A percentile compares a stretch with the other conserved stretches of the same genome.
Conservation (phyloP, 129 eudicot species). For the Pseudognaphalium luteoalbum region DNA sequence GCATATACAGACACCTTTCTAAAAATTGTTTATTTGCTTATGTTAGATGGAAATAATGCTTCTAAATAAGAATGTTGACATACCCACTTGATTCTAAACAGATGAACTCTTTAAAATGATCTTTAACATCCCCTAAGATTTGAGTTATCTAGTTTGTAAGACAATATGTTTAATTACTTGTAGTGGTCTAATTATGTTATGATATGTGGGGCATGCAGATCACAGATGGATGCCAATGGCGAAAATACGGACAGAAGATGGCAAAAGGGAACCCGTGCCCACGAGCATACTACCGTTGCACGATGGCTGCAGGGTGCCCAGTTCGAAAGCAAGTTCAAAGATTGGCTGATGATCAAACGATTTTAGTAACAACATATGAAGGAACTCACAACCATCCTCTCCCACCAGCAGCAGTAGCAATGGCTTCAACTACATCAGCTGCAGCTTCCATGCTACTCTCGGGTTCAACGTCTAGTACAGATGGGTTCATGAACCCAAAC, state of each 20-base stretch:
- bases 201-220: conserved; percentile 37
- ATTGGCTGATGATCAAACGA: conserved; percentile 78
- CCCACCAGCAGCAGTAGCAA: conserved; percentile 87
- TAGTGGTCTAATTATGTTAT: not conserved
- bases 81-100: not conserved
- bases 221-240: conserved; percentile 78
- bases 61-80: not conserved
- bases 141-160: not conserved
- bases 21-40: not conserved
- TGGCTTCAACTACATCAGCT: conserved; percentile 86
- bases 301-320: conserved; percentile 76
- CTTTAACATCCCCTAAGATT: not conserved
- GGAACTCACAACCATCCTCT: conserved; percentile 92
- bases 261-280: conserved; percentile 89
- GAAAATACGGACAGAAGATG: conserved; percentile 78
- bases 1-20: not conserved
- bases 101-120: not conserved
- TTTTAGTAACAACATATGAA: conserved; percentile 84
- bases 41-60: too few species aligned
- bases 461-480: conserved; percentile 81
- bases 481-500: conserved; percentile 72
- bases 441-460: conserved; percentile 94
- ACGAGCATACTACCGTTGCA: conserved; percentile 87
- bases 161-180: not conserved
- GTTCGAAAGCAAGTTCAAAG: conserved; percentile 95